Evolutionary conservation across 192 early-diverging fungal genomes (phyloP), one percentile per base, ranked within the genome.

Genomic region (Backusella westeae): DNA sequence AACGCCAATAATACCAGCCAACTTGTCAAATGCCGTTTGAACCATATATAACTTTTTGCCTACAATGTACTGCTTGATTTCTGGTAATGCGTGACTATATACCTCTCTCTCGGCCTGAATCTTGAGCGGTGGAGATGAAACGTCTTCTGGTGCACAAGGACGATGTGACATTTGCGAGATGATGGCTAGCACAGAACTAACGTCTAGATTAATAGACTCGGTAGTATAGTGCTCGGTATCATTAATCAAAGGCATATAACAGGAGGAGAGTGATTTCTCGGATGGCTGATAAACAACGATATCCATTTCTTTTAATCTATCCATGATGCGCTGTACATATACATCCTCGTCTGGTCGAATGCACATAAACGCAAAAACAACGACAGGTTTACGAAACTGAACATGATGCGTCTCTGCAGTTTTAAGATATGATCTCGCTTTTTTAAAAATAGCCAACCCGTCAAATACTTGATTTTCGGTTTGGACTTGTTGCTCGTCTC

Each of bases 101-200:
- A 74, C 78, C 49, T 88, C 87, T 41, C 82, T 76, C 59, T 77
- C 71, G 12, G 82, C 87, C 44, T 88, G 87, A 10, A 85, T 14
- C 12, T 83, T 56, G 2, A 86, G 71, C 1, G 85, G 80, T 29
- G 81, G 81, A 4, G 79, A 81, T 10, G 76, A 75, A 52, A 86
- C 79, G 7, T 79, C 44, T 0, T 59, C 65, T 1, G 83, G 82
- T 10, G 71, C 69, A 38, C 82, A 76, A 34, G 76, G 67, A 9
- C 72, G 71, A 67, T 86, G 83, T 19, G 80, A 79, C 39, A 88
- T 41, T 59, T 83, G 77, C 21, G 85, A 85, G 49, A 84, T 69
- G 26, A 88, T 72, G 0, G 83, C 85, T 72, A 88, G 72, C 6
- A 85, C 66, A 4, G 87, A 85, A 15, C 81, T 86, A 21, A 88